These are phyloP conservation scores for Coemansia sp. DNA, from an alignment of 192 early-diverging fungal genomes.

Conservation along the genomic window DNA sequence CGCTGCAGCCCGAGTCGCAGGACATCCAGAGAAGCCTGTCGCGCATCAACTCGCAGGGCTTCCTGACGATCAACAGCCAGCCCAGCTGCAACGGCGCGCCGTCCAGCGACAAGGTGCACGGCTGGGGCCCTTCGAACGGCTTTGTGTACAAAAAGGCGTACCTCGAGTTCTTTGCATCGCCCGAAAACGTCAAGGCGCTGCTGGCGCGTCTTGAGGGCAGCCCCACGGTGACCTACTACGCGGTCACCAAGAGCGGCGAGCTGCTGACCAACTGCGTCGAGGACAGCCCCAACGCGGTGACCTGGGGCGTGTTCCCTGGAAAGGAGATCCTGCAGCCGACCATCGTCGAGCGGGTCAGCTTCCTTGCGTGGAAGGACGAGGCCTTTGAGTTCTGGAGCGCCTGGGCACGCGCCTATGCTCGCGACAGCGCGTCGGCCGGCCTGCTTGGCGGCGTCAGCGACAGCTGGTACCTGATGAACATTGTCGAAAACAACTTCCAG, in stretches of 20 bases:
- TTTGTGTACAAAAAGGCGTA: conserved; percentile 97
- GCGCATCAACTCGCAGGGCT: conserved; percentile 76
- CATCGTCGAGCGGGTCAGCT: conserved; percentile 82
- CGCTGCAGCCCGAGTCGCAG: conserved; percentile 74
- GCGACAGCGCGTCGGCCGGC: conserved; percentile 54
- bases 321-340: conserved; percentile 96
- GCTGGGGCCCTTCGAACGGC: conserved; percentile 95
- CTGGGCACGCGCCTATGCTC: conserved; percentile 74
- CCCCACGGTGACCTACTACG: conserved; percentile 80
- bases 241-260: conserved; percentile 87
- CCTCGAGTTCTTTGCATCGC: conserved; percentile 91
- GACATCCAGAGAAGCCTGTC: conserved; percentile 67
- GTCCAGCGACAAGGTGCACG: conserved; percentile 73
- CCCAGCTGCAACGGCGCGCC: conserved; percentile 87
- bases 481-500: conserved; percentile 90
- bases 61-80: conserved; percentile 94
- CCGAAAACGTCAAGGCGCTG: conserved; percentile 63
- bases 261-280: conserved; percentile 82
- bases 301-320: conserved; percentile 98
- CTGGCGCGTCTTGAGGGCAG: conserved; percentile 56
- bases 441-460: conserved; percentile 65
- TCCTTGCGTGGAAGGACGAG: conserved; percentile 97
- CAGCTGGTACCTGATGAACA: conserved; percentile 86
- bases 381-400: conserved; percentile 89
- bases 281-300: conserved; percentile 92